These are phyloP conservation scores for Penicillium decumbens DNA, from an alignment of 2,329 filamentous ascomycete genomes.

Conservation along the genomic window DNA sequence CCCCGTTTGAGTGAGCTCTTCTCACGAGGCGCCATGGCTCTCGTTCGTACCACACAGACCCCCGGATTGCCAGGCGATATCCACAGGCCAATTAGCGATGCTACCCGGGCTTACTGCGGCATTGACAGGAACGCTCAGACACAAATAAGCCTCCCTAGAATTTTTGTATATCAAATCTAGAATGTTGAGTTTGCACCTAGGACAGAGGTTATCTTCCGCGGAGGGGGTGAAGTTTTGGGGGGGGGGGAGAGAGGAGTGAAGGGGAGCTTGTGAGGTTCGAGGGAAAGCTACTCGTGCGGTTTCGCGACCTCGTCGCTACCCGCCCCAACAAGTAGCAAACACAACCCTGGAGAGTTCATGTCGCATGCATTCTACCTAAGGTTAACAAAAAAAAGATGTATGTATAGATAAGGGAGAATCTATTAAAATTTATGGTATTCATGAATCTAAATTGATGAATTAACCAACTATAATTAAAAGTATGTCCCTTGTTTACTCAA, in stretches of 20 bases:
- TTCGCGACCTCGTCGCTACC: constrained; percentile 1
- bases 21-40: constrained; percentile 52
- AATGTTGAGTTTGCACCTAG: not conserved
- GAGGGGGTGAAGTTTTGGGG: not conserved
- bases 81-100: constrained; percentile 17
- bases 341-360: not conserved
- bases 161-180: not conserved
- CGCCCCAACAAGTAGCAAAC: constrained; percentile 1
- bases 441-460: not conserved
- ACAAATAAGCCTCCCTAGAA: not conserved
- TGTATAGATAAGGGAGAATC: not conserved
- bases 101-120: constrained; percentile 2
- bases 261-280: constrained; percentile 5
- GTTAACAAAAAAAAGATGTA: not conserved
- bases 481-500: not conserved
- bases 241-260: not conserved
- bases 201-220: not conserved
- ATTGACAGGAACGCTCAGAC: not conserved
- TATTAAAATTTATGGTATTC: too few species aligned
- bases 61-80: constrained; percentile 1
- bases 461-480: too few species aligned
- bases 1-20: constrained; percentile 82
- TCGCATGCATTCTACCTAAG: not conserved
- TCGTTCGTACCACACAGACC: constrained; percentile 9
- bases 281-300: constrained; percentile 2